Conservation (phyloP, 2,329 filamentous ascomycete species). For the Exophiala dermatitidis region DNA sequence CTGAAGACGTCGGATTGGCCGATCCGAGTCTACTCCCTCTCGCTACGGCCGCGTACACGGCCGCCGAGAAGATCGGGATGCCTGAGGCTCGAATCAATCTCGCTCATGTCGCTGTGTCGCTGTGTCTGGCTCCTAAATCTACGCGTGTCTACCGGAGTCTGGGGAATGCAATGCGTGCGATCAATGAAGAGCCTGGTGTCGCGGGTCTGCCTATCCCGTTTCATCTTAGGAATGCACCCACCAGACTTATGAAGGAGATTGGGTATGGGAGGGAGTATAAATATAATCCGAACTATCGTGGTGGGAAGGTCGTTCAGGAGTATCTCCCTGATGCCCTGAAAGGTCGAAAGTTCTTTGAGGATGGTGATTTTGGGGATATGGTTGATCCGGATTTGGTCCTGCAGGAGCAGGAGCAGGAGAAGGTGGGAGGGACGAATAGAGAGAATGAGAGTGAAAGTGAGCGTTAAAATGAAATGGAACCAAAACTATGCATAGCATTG, state of each 20-base stretch:
- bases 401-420: background rate
- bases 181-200: slow-evolving; percentile 69
- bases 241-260: slow-evolving; percentile 83
- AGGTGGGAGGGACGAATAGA: too few species aligned
- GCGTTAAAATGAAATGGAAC: too few species aligned
- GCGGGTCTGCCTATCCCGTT: slow-evolving; percentile 75
- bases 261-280: slow-evolving; percentile 91
- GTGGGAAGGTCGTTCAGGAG: slow-evolving; percentile 75
- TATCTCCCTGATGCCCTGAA: slow-evolving; percentile 75
- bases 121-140: slow-evolving; percentile 75
- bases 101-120: slow-evolving; percentile 75
- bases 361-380: slow-evolving; percentile 68
- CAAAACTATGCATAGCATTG: too few species aligned
- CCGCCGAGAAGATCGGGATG: slow-evolving; percentile 88
- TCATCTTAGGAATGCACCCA: slow-evolving; percentile 87
- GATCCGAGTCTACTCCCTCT: slow-evolving; percentile 77
- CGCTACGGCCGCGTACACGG: slow-evolving; percentile 77
- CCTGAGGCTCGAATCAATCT: slow-evolving; percentile 90
- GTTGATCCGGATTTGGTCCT: slow-evolving; percentile 51
- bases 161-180: slow-evolving; percentile 68
- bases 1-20: slow-evolving; percentile 85
- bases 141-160: slow-evolving; percentile 78
- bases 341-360: slow-evolving; percentile 69
- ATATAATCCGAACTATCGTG: slow-evolving; percentile 84
- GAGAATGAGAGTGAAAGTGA: too few species aligned